Evolutionary conservation across 345 rosid species (phyloP).

Genomic region (Eucalyptus regnans): DNA sequence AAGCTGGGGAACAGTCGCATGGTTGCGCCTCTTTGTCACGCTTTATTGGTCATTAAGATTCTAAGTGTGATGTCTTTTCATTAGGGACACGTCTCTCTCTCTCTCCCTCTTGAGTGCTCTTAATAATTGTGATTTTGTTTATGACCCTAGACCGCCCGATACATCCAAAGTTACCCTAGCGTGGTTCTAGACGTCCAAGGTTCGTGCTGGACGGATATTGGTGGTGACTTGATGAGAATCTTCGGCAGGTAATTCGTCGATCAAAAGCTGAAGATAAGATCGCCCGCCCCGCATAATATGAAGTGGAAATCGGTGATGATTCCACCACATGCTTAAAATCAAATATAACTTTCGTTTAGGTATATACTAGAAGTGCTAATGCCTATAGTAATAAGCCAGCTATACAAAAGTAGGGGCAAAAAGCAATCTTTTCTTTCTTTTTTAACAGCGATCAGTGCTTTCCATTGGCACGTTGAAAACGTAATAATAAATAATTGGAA

Average conservation of each 20-base stretch:
- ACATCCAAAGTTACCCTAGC: background rate
- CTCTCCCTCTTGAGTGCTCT: background rate
- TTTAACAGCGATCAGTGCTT: background rate
- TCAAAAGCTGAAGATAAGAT: background rate
- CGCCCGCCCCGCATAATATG: background rate
- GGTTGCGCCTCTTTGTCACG: background rate
- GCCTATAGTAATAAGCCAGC: background rate
- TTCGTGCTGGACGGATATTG: background rate
- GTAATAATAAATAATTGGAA: background rate
- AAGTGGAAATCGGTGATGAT: background rate
- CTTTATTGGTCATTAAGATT: background rate
- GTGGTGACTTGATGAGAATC: background rate
- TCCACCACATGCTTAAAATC: background rate
- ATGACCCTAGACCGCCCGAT: background rate
- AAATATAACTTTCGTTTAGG: background rate
- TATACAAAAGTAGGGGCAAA: background rate
- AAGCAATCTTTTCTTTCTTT: background rate
- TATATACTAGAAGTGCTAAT: background rate
- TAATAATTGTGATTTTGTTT: background rate
- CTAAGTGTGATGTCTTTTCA: background rate
- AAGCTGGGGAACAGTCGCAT: background rate
- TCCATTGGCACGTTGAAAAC: background rate
- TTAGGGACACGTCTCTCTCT: background rate
- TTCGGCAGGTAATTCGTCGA: background rate
- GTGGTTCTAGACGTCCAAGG: background rate